A percentile compares a stretch with the other conserved stretches of the same genome.
Conservation (phyloP, 352 stramenopile genomes). For the Phytophthora tubulina region DNA sequence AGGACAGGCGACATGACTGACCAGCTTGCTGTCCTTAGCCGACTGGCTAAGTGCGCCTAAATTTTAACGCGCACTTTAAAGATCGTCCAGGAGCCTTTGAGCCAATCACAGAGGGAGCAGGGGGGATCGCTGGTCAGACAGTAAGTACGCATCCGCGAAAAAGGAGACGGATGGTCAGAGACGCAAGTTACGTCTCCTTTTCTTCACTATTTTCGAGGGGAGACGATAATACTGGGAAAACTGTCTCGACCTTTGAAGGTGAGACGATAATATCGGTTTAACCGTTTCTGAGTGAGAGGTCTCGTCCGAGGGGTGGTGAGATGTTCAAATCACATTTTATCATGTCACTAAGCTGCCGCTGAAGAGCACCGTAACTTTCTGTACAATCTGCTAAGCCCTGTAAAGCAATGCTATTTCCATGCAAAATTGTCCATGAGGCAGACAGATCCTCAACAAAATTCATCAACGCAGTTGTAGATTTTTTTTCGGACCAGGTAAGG, state of each 20-base stretch:
- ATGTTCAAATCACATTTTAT: slow-evolving; percentile 45
- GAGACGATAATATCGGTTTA: neutral
- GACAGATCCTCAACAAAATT: slow-evolving; percentile 8
- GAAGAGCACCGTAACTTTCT: slow-evolving; percentile 20
- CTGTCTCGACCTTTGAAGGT: neutral
- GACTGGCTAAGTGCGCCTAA: slow-evolving; percentile 1
- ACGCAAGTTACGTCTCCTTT: neutral
- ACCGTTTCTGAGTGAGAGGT: too few relatives aligned
- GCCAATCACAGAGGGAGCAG: neutral
- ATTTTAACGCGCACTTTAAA: neutral
- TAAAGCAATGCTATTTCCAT: slow-evolving; percentile 68
- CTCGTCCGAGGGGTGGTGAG: too few relatives aligned
- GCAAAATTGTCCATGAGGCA: slow-evolving; percentile 23
- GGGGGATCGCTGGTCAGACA: neutral
- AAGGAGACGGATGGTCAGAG: neutral
- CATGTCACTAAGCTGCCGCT: slow-evolving; percentile 45
- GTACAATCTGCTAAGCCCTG: slow-evolving; percentile 50
- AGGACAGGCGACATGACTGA: too few relatives aligned
- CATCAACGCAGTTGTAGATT: neutral
- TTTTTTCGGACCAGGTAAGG: slow-evolving; percentile 2
- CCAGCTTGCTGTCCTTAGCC: too few relatives aligned
- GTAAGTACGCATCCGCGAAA: neutral
- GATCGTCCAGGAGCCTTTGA: neutral
- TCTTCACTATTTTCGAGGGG: neutral
- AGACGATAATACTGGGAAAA: neutral